Evolutionary conservation across 805 yeast species (phyloP).

Genomic region (Candida stauntonica): DNA sequence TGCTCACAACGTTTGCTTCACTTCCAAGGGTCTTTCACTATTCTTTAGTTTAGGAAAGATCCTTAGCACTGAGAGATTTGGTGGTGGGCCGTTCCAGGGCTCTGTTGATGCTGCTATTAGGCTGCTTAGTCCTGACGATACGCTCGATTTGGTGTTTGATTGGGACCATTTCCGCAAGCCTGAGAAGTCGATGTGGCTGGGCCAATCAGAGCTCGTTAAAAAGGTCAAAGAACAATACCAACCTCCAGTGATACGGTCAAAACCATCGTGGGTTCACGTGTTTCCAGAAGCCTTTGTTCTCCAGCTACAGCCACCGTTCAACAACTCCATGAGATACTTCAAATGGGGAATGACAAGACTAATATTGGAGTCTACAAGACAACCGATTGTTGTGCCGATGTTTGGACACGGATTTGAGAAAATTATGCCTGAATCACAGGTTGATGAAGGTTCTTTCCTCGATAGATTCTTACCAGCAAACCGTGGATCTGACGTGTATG

Average conservation of each 20-base stretch:
- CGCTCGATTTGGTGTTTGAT: constrained; percentile 38
- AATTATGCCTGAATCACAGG: constrained; percentile 70
- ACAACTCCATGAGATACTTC: constrained; percentile 88
- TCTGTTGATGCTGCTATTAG: constrained; percentile 83
- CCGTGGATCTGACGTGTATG: constrained; percentile 61
- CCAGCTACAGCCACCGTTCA: constrained; percentile 73
- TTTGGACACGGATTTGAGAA: constrained; percentile 83
- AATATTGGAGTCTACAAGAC: constrained; percentile 72
- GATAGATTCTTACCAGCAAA: constrained; percentile 58
- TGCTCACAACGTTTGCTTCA: constrained; percentile 87
- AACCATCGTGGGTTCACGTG: constrained; percentile 87
- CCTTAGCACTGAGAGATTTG: constrained; percentile 82
- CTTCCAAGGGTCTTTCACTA: constrained; percentile 40
- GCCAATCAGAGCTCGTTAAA: constrained; percentile 8
- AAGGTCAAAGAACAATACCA: constrained; percentile 30
- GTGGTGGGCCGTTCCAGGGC: constrained; percentile 90
- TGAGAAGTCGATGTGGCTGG: constrained; percentile 15
- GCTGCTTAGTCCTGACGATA: constrained; percentile 74
- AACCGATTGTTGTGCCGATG: constrained; percentile 86
- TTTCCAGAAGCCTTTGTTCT: constrained; percentile 95
- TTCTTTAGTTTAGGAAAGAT: constrained; percentile 89
- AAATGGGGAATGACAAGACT: constrained; percentile 92
- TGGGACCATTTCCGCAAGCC: constrained; percentile 11
- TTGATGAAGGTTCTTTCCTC: constrained; percentile 41
- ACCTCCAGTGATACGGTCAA: constrained; percentile 55